These are phyloP conservation scores for Nitzschia sp. DNA, from an alignment of 108 stramenopile species.

Conservation along the genomic window DNA sequence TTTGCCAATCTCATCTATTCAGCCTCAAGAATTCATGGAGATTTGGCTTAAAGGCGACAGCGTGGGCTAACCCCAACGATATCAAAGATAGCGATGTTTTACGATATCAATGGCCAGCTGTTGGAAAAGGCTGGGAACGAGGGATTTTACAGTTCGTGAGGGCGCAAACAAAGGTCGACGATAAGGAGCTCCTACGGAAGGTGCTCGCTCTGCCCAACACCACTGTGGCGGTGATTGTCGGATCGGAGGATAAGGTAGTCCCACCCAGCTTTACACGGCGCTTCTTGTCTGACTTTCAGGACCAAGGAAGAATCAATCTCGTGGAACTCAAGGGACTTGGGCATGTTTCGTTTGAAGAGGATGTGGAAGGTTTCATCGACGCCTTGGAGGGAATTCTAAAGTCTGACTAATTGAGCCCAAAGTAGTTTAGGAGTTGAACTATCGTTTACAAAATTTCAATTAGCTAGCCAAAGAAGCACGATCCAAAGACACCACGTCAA, in stretches of 20 bases:
- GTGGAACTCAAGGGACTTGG: slow-evolving; percentile 66
- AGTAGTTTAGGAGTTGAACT: not conserved
- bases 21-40: slow-evolving; percentile 54
- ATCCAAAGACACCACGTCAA: no score
- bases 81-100: slow-evolving; percentile 69
- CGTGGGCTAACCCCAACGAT: slow-evolving; percentile 61
- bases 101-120: slow-evolving; percentile 83
- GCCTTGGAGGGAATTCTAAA: slow-evolving; percentile 27
- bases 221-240: slow-evolving; percentile 55
- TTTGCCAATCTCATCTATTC: not conserved
- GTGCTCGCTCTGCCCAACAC: slow-evolving; percentile 46
- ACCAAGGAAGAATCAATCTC: slow-evolving; percentile 16
- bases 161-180: slow-evolving; percentile 39
- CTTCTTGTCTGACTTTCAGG: slow-evolving; percentile 25
- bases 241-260: slow-evolving; percentile 60
- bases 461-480: no score
- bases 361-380: slow-evolving; percentile 49
- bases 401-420: not conserved
- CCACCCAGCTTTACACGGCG: slow-evolving; percentile 22
- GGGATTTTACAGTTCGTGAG: slow-evolving; percentile 67
- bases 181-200: slow-evolving; percentile 46
- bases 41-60: slow-evolving; percentile 46
- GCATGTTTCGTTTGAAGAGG: slow-evolving; percentile 87
- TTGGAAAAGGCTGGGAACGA: slow-evolving; percentile 78
- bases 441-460: no score